Base-by-base conservation (phyloP, 495 filamentous ascomycete genomes). In the Daldinia concentrica region DNA sequence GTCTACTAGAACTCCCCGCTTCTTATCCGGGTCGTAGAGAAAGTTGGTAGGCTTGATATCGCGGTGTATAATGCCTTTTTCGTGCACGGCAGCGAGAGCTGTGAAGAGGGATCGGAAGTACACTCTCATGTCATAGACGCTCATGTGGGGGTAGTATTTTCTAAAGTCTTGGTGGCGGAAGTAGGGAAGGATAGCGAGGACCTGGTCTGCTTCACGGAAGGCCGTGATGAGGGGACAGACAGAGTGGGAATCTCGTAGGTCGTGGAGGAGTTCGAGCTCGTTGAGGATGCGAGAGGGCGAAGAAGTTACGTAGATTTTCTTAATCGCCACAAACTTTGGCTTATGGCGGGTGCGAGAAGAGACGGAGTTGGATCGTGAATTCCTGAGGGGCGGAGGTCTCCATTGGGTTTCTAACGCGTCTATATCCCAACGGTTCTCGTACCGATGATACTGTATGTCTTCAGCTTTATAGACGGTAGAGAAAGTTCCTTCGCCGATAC, bases 11-110 rank as follows among this genome's bases (percentile, higher is more conserved):
- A 99, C 95, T 15, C 95, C 95, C 60, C 92, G 89, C 71, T 88
- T 86, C 66, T 91, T 84, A 3, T 89, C 81, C 3, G 92, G 91
- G 67, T 97, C 94, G 83, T 98, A 99, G 34, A 99, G 87, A 76
- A 99, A 99, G 77, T 99, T 99, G 12, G 95, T 99, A n/a, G 95
- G 95, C 78, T 99, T 99, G 78, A 99, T 98, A 79, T 99, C 95
- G 60, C 95, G 90, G 77, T 99, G 95, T 17, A 99, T 85, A 62
- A 99, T 98, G 19, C 86, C 83, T 74, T 90, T 88, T 37, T 84
- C 83, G 78, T 99, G 95, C 9, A 98, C 93, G 22, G 91, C 90
- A 15, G 86, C 83, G 6, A 99, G 84, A 0, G 96, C 95, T 5
- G 88, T 89, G 77, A 99, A 94, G 8, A 99, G 86, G 5, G 92